Evolutionary conservation across 306 rosid species (phyloP).

Genomic region (Cajanus cajan): DNA sequence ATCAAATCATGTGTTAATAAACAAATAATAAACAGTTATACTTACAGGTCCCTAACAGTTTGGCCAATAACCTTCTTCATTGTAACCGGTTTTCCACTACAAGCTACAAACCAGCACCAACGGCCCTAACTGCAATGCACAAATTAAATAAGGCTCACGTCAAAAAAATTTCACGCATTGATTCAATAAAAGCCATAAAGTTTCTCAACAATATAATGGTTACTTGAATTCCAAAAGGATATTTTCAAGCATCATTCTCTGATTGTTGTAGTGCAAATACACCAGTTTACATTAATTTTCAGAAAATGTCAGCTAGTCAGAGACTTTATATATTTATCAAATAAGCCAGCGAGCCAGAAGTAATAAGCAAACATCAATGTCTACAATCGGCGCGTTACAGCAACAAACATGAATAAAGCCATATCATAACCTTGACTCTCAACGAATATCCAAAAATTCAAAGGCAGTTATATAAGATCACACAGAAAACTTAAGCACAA

Average conservation of each 20-base stretch:
- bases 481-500: background rate
- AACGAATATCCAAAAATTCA: background rate
- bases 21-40: constrained; percentile 18
- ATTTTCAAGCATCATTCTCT: background rate
- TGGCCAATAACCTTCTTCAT: constrained; percentile 98
- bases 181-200: constrained; percentile 19
- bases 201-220: constrained; percentile 9
- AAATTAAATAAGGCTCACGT: constrained; percentile 20
- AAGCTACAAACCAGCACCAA: constrained; percentile 37
- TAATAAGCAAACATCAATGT: background rate
- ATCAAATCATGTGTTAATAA: background rate
- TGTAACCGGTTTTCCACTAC: constrained; percentile 35
- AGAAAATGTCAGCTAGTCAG: background rate
- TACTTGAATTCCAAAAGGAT: constrained; percentile 4
- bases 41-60: constrained; percentile 98
- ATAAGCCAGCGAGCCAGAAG: background rate
- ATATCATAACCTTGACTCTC: background rate
- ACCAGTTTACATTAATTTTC: background rate
- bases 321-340: background rate
- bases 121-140: constrained; percentile 32
- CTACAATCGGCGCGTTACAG: background rate
- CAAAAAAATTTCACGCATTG: background rate
- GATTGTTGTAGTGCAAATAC: background rate
- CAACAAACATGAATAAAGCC: background rate
- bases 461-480: background rate